A percentile compares a stretch with the other conserved stretches of the same genome.
Evolutionary conservation across 306 rosid genomes (phyloP).

Genomic region (Glycine latifolia): DNA sequence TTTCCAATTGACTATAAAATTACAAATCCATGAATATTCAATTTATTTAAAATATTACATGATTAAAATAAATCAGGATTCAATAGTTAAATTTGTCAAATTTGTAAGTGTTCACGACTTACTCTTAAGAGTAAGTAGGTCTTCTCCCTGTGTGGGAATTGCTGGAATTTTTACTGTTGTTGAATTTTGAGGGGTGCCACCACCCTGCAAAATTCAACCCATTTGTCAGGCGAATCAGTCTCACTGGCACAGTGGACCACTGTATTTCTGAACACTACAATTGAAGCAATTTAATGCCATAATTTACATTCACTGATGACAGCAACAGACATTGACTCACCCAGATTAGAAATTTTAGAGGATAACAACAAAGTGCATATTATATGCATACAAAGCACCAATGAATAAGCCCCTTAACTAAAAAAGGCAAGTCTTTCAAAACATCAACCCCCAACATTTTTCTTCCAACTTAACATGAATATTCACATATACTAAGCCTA

Average conservation of each 20-base stretch:
- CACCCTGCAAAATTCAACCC: constrained; percentile 42
- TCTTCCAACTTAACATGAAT: constrained; percentile 37
- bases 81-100: background rate
- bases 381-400: constrained; percentile 12
- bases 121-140: background rate
- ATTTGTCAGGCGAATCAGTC: constrained; percentile 33
- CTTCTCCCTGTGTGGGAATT: background rate
- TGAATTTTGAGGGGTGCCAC: too few species aligned
- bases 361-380: constrained; percentile 26
- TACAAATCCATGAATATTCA: background rate
- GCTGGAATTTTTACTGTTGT: too few species aligned
- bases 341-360: constrained; percentile 31
- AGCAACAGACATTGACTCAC: constrained; percentile 44
- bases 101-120: background rate
- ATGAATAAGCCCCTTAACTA: constrained; percentile 20
- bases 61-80: background rate
- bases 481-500: constrained; percentile 55
- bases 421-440: constrained; percentile 33
- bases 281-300: constrained; percentile 46
- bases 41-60: background rate
- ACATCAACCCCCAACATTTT: constrained; percentile 35
- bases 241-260: constrained; percentile 47
- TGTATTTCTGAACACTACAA: constrained; percentile 27
- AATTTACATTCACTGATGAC: constrained; percentile 32
- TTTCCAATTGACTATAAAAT: background rate